A percentile compares a stretch with the other conserved stretches of the same genome.
Evolutionary conservation across 768 basidiomycete species (phyloP).

Genomic region (Termitomyces titanicus): DNA sequence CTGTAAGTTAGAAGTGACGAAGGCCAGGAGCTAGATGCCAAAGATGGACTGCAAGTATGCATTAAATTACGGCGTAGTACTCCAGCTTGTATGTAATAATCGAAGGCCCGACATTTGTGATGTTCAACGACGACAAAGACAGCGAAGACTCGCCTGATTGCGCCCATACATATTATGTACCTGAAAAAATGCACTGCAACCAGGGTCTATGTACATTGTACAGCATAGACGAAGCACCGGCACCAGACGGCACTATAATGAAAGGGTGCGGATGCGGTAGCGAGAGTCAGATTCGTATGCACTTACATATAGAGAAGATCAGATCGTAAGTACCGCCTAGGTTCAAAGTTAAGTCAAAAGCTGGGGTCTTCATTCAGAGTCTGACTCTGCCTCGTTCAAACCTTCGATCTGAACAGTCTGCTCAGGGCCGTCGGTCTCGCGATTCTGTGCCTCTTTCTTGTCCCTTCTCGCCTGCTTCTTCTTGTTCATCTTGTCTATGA

Average conservation of each 20-base stretch:
- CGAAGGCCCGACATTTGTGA: not conserved
- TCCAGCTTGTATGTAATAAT: not conserved
- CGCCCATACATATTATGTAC: not conserved
- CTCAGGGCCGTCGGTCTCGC: constrained; percentile 28
- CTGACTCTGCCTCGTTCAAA: constrained; percentile 24
- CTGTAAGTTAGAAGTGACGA: not conserved
- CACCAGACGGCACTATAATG: constrained; percentile 1
- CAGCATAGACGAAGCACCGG: not conserved
- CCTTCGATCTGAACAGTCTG: constrained; percentile 60
- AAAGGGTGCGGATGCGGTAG: not conserved
- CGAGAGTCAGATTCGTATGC: not conserved
- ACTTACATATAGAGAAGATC: not conserved
- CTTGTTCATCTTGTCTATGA: constrained; percentile 83
- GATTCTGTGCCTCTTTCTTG: constrained; percentile 44
- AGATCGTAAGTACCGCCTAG: not conserved
- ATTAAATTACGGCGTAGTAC: not conserved
- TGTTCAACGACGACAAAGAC: not conserved
- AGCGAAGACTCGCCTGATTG: not conserved
- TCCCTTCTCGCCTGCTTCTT: constrained; percentile 57
- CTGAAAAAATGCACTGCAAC: not conserved
- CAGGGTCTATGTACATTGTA: too few species aligned
- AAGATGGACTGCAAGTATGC: not conserved
- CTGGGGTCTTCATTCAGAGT: constrained; percentile 31
- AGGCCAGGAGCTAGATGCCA: not conserved
- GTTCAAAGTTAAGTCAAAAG: not conserved